phyloP scores from a whole-genome alignment of 805 yeast genomes.

The Metschnikowia continentalis region DNA sequence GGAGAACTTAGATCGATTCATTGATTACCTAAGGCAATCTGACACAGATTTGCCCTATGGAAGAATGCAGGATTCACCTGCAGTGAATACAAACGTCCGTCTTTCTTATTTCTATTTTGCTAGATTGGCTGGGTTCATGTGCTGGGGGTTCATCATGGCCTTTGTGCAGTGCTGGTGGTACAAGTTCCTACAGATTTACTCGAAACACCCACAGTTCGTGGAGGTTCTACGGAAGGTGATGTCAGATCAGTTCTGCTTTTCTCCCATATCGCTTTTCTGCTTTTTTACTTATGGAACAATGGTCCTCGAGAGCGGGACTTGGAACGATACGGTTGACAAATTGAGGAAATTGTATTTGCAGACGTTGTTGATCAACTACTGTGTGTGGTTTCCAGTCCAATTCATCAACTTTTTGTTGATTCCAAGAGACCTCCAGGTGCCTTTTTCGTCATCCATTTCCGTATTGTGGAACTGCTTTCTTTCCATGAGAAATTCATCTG shows the following conservation, averaged over 20 bases:
- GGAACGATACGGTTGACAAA: slow-evolving; percentile 59
- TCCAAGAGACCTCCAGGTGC: slow-evolving; percentile 77
- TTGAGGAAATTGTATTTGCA: slow-evolving; percentile 61
- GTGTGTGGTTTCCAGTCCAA: slow-evolving; percentile 83
- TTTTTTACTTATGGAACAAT: slow-evolving; percentile 84
- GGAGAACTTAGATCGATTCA: slow-evolving; percentile 27
- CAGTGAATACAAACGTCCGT: neutral
- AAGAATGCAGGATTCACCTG: neutral
- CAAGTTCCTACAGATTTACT: slow-evolving; percentile 72
- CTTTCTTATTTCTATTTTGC: slow-evolving; percentile 54
- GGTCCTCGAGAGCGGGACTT: slow-evolving; percentile 70
- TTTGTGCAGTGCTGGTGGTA: slow-evolving; percentile 90
- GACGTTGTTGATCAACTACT: slow-evolving; percentile 62
- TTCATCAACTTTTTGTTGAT: slow-evolving; percentile 67
- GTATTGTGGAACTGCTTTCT: slow-evolving; percentile 93
- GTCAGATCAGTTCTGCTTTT: slow-evolving; percentile 84
- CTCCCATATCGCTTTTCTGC: slow-evolving; percentile 76
- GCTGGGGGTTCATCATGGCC: slow-evolving; percentile 84
- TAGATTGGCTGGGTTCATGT: slow-evolving; percentile 72
- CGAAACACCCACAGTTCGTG: slow-evolving; percentile 76
- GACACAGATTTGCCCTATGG: slow-evolving; percentile 11
- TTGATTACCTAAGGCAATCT: slow-evolving; percentile 33
- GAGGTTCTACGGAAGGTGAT: slow-evolving; percentile 82
- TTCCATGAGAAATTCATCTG: slow-evolving; percentile 60
- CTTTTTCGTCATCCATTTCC: slow-evolving; percentile 81